Base-by-base conservation (phyloP, 2,329 filamentous ascomycete species). In the Dactylonectria macrodidyma region DNA sequence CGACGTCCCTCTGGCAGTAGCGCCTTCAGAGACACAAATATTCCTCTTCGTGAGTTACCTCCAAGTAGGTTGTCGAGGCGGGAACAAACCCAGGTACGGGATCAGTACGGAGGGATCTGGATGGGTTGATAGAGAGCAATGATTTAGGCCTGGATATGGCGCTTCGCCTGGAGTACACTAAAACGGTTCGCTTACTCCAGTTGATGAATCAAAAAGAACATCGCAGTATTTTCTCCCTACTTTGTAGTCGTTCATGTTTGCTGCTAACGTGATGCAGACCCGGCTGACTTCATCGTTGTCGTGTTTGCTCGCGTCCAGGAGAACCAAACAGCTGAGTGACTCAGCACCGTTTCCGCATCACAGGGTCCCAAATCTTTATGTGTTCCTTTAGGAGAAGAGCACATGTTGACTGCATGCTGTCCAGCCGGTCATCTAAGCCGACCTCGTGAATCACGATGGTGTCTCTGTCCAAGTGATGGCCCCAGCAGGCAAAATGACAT, bases 381-480 rank as follows among this genome's bases (percentile, higher is more conserved):
- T 24, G 51, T 54, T 12, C 4, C 12, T 14, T 19, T 22, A 30
- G 19, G 19, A 10, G 16, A 36, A 22, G 14, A 34, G 51, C n/a
- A 1, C 11, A 36, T 38, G 51, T 36, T 54, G 19, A 33, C 51
- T n/a, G 22, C 10, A 7, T 16, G 19, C n/a, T 33, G 19, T 54
- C 30, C n/a, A 36, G 33, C 11, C 33, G 22, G 33, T 36, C 30
- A 36, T 8, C 16, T 5, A 54, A 36, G 46, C 46, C 46, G 46
- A 24, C 36, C 6, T n/a, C 30, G n/a, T 54, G 51, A 54, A 54
- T 54, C 51, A 36, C 51, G 36, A 54, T 34, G 22, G 33, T 12
- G 33, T 54, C 11, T 34, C 51, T 22, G 30, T 36, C 51, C 33
- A 19, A 36, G 30, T 34, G 9, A 52, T 52, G 9, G n/a, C 19